Evolutionary conservation across 2,329 filamentous ascomycete species (phyloP).

Genomic region (Beauveria brongniartii): DNA sequence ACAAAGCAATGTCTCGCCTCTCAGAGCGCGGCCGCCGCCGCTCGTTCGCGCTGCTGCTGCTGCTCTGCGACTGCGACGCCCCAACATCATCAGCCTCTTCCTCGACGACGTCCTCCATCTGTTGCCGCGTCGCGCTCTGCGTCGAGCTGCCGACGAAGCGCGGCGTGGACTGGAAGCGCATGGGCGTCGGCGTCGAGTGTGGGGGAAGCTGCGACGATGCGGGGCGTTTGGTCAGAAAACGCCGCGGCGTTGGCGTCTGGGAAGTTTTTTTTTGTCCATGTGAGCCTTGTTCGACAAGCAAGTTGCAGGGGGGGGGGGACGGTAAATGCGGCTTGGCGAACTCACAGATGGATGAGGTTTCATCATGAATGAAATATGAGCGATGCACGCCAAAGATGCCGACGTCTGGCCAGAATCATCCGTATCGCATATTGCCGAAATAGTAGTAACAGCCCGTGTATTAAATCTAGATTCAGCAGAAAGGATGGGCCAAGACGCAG

Average conservation of each 20-base stretch:
- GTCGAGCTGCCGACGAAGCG: constrained; percentile 25
- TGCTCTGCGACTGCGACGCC: not conserved
- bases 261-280: not conserved
- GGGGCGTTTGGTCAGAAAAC: constrained; percentile 30
- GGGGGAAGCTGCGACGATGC: constrained; percentile 23
- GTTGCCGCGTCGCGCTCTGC: constrained; percentile 14
- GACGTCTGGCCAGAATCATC: not conserved
- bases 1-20: constrained; percentile 7
- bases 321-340: not conserved
- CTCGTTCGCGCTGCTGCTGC: not conserved
- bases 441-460: not conserved
- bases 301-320: not conserved
- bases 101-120: constrained; percentile 24
- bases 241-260: constrained; percentile 32
- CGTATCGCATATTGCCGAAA: not conserved
- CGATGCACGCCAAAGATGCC: not conserved
- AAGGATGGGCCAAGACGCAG: not conserved
- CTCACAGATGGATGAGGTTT: constrained; percentile 4
- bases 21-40: constrained; percentile 9
- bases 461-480: not conserved
- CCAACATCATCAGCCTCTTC: constrained; percentile 19
- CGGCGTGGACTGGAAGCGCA: constrained; percentile 30
- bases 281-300: not conserved
- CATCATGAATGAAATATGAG: not conserved
- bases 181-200: constrained; percentile 22